Conservation (phyloP, 139 green algal species). For the Chlorella vulgaris region DNA sequence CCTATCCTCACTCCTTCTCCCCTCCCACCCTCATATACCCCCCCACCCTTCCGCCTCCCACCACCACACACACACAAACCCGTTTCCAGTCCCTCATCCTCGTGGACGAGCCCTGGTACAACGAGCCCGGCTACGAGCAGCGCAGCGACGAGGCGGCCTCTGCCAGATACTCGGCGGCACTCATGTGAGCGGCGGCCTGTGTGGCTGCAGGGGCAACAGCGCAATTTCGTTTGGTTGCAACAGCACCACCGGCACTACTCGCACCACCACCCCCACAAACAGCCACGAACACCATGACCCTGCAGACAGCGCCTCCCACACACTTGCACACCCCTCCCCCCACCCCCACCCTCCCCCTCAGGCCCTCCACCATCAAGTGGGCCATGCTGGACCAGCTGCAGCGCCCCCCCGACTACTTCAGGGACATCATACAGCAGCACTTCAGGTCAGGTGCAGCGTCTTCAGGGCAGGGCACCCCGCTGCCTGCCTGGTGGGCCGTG, state of each 20-base stretch:
- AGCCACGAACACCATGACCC: too few species aligned
- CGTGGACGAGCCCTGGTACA: slow-evolving; percentile 67
- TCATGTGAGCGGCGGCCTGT: slow-evolving; percentile 47
- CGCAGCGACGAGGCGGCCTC: slow-evolving; percentile 50
- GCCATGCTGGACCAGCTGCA: slow-evolving; percentile 76
- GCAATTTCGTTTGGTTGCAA: too few species aligned
- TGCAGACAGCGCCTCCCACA: too few species aligned
- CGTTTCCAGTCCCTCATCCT: slow-evolving; percentile 31
- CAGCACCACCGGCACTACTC: neutral
- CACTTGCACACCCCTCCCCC: too few species aligned
- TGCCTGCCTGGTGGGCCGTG: neutral
- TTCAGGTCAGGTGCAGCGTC: slow-evolving; percentile 8
- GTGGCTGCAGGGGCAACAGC: neutral
- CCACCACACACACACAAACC: neutral
- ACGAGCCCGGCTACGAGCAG: slow-evolving; percentile 71
- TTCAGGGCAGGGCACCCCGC: too few species aligned
- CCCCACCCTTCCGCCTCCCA: too few species aligned
- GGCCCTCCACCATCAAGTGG: slow-evolving; percentile 51
- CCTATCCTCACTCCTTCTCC: too few species aligned
- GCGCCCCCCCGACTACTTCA: slow-evolving; percentile 64
- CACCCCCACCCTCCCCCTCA: too few species aligned
- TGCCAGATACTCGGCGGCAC: slow-evolving; percentile 28
- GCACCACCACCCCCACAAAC: neutral
- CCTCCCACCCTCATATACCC: neutral
- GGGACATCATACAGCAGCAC: slow-evolving; percentile 39